Evolutionary conservation across 495 filamentous ascomycete genomes (phyloP), one percentile per base, ranked within the genome.

Genomic region (Penicillium diatomitis): DNA sequence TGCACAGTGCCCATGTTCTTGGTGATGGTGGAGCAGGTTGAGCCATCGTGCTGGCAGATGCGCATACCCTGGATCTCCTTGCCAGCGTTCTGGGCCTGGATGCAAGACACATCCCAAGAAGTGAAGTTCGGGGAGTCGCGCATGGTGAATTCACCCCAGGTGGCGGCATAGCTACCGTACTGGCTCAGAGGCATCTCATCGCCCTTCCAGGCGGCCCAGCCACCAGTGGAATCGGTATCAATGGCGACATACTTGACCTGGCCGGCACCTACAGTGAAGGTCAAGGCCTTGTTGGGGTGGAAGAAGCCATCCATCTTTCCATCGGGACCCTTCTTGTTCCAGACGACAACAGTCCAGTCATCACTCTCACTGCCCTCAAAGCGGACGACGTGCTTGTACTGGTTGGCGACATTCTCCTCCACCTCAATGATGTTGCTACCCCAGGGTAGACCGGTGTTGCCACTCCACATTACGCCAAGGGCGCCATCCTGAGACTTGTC

Each of bases 81-180:
- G 49, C 54, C 59, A 49, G 57, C 56, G 36, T 47, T 45, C 53
- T 71, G 47, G 38, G 67, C 72, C 43, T 61, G 54, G 55, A 83
- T 81, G 52, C 69, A 72, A 37, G 71, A 71, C 37, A 81, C 70
- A 52, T 81, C 76, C 68, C 78, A 83, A 54, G 71, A 68, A 43
- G 68, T 68, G 54, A 48, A 64, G 39, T 67, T 58, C 46, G 67
- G 59, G 61, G 75, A 77, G 55, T 71, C 68, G 46, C 65, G 60
- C 50, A 84, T 78, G 63, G 75, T 72, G 48, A 78, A 70, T 55
- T 80, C 77, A 56, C 75, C 75, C 73, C 74, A 77, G 42, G 72
- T 74, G 57, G 63, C 70, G 6, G 66, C 62, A 38, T 68, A 76
- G 4, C 56, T 52, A 36, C 67, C 68, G 41, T 52, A 66, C 8